Base-by-base conservation (phyloP, 176 grass and related monocot species). In the Chloris gayana region DNA sequence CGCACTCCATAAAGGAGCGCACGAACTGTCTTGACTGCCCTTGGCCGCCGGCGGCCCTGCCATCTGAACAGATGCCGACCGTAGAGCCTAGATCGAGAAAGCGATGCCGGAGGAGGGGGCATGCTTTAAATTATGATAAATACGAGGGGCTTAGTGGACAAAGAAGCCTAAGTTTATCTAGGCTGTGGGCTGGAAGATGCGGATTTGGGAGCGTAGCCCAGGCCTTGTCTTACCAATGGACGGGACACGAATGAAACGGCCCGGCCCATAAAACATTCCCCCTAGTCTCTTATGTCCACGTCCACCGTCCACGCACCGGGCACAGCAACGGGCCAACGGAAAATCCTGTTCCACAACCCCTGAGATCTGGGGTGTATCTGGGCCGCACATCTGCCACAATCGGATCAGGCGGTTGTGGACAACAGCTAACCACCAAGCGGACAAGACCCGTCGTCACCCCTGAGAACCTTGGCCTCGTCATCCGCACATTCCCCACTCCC, bases 401-500 rank as follows among this genome's bases (percentile, higher is more conserved):
- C 15, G 47, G 47, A 50, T 50, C 47, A 50, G 47, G 47, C 47
- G 47, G 47, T 50, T 50, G 47, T 50, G 47, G 47, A 50, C 47
- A 50, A 54, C 29, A 77, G 78, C 42, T 19, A 64, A 49, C 74
- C 30, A 84, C 64, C 49, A 84, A 76, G 10, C 57, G 71, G 5
- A 19, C 47, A 11, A 12, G 4, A 34, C 51, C 9, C 41, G 41
- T 44, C 54, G 56, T 60, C 56, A 14, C 25, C 6, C 58, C 83
- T 32, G 38, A 63, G 60, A 54, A 68, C 62, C 35, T 62, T n/a
- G 50, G 63, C 82, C 66, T 38, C 73, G 59, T 78, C 73, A 73
- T 68, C 78, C 64, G 15, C 54, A 75, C 51, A n/a, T 31, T 32
- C 72, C 41, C 72, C 41, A 53, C 76, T 68, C 54, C 51, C 77